These are phyloP conservation scores for Xylaria venustula DNA, from an alignment of 495 filamentous ascomycete genomes.

Conservation along the genomic window DNA sequence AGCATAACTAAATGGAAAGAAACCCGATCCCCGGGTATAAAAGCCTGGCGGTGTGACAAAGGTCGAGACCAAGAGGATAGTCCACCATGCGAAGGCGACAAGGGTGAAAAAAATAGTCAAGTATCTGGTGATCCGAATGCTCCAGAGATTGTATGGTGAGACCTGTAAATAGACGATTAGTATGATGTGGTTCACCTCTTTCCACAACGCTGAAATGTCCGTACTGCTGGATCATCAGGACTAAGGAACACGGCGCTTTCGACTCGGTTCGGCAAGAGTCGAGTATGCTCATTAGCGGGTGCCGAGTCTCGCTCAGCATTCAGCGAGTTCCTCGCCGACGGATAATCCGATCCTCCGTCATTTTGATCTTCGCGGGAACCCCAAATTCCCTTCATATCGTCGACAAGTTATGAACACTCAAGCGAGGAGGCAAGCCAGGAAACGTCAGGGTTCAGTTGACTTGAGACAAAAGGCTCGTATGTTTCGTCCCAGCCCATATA, in stretches of 20 bases:
- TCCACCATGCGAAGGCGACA: slow-evolving; percentile 87
- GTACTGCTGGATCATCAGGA: slow-evolving; percentile 92
- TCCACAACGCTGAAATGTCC: slow-evolving; percentile 18
- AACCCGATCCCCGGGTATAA: slow-evolving; percentile 82
- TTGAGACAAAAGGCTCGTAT: neutral
- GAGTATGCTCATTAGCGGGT: slow-evolving; percentile 67
- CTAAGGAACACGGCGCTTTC: slow-evolving; percentile 64
- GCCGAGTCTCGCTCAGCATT: slow-evolving; percentile 17
- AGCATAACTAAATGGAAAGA: slow-evolving; percentile 80
- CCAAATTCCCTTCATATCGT: slow-evolving; percentile 43
- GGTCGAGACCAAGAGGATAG: slow-evolving; percentile 75
- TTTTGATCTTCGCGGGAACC: slow-evolving; percentile 28
- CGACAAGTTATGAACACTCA: slow-evolving; percentile 15
- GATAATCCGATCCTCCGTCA: slow-evolving; percentile 18
- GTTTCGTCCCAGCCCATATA: neutral
- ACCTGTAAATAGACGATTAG: slow-evolving; percentile 54
- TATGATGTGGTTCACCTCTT: neutral
- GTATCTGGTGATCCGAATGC: slow-evolving; percentile 73
- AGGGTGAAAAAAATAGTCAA: slow-evolving; percentile 68
- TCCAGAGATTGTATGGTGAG: slow-evolving; percentile 93
- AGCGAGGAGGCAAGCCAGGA: neutral
- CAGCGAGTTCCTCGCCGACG: slow-evolving; percentile 12
- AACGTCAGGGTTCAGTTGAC: neutral
- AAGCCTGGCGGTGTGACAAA: slow-evolving; percentile 88
- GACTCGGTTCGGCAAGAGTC: slow-evolving; percentile 62